phyloP scores from a whole-genome alignment of 768 basidiomycete genomes.

The Cystobasidium ongulense region DNA sequence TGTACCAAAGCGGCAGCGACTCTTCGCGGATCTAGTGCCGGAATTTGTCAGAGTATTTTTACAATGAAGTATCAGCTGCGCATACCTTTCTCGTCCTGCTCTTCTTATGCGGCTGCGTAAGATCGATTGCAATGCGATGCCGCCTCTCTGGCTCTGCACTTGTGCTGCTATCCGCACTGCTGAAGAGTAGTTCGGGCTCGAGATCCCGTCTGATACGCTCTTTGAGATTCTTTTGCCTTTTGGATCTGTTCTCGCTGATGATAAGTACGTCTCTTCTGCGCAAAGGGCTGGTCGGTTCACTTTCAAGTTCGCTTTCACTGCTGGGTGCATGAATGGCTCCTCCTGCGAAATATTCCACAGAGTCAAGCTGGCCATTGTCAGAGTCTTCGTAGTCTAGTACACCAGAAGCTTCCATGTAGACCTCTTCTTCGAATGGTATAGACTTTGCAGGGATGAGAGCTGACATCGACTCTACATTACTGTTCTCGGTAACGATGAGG shows the following conservation, averaged over 20 bases:
- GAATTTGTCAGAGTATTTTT: no score
- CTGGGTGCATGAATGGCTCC: no score
- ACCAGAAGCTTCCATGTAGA: no score
- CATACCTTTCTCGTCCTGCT: neutral
- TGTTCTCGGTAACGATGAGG: neutral
- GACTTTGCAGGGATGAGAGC: no score
- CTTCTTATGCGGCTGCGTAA: neutral
- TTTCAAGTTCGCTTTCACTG: neutral
- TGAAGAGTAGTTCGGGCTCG: constrained; percentile 6
- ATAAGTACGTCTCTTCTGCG: neutral
- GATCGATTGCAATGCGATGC: no score
- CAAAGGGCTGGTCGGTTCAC: neutral
- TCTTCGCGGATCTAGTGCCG: neutral
- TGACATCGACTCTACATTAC: no score
- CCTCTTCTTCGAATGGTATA: no score
- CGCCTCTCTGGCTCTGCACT: neutral
- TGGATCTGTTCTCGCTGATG: neutral
- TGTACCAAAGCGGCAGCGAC: neutral
- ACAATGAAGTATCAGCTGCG: no score
- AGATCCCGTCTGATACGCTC: neutral
- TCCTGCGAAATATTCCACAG: no score
- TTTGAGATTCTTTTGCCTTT: neutral
- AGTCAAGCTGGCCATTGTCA: neutral
- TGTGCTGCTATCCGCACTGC: neutral
- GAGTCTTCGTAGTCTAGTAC: no score